Base-by-base conservation (phyloP, 495 filamentous ascomycete species). In the Diplogelasinospora grovesii region DNA sequence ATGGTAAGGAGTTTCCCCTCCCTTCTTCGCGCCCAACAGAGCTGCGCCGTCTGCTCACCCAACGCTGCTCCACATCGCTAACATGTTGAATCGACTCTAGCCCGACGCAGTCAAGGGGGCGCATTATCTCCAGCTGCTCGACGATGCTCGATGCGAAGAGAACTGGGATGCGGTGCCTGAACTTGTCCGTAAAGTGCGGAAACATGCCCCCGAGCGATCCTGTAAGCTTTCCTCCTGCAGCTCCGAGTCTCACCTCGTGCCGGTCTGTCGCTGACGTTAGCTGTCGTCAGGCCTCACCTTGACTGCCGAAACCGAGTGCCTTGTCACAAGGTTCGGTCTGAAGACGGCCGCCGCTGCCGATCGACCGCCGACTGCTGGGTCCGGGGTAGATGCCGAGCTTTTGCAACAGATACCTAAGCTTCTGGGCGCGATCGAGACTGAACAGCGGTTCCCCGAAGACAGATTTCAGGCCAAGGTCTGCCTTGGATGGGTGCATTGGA, bases 101-200 rank as follows among this genome's bases (percentile, higher is more conserved):
- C 57, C 59, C 59, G 74, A 65, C 70, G 43, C 60, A 39, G 37
- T 58, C 42, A 98, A 98, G 68, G 88, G 82, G 34, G 74, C 72
- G 45, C 77, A 79, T 53, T 95, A 95, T 62, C 70, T 90, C 49
- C 69, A 73, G 55, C 77, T 77, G 64, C 77, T 98, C 49, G 86
- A 97, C 55, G 75, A 78, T 50, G 86, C 87, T 48, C 83, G 92
- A 43, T 92, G 85, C 56, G 78, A 89, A 54, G 87, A 86, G 21
- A 80, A 76, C 53, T 98, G 92, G 92, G 74, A 85, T 45, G 84
- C 84, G 21, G 74, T 96, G n/a, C 84, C 83, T 21, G 92, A 96
- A 65, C 69, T 95, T 45, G 78, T 85, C 50, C 77, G 88, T 50
- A 97, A 98, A 64, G 76, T 96, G 45, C 83, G 78, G 52, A 96